These are phyloP conservation scores for Aureobasidium sp. DNA, from an alignment of 2,329 filamentous ascomycete genomes.

Conservation along the genomic window DNA sequence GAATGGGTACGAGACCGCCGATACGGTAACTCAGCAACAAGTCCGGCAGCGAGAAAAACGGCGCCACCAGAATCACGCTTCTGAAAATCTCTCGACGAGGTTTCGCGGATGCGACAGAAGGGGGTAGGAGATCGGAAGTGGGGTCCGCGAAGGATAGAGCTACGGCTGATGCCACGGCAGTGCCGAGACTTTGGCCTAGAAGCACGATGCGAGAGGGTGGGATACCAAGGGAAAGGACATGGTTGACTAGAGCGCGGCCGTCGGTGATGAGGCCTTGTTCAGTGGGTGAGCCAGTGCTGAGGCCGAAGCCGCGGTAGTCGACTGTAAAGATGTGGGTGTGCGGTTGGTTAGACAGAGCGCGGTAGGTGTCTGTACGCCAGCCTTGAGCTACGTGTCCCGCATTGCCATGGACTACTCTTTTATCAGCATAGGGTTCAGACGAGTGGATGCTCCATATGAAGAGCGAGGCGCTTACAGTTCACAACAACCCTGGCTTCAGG, in stretches of 20 bases:
- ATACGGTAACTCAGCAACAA: constrained; percentile 73
- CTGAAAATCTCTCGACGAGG: constrained; percentile 53
- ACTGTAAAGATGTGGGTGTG: constrained; percentile 76
- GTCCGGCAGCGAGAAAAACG: constrained; percentile 66
- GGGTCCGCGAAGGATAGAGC: constrained; percentile 57
- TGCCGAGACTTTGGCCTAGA: constrained; percentile 81
- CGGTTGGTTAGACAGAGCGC: constrained; percentile 65
- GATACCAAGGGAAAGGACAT: constrained; percentile 60
- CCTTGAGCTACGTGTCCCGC: constrained; percentile 78
- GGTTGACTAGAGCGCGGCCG: constrained; percentile 65
- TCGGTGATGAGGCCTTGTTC: constrained; percentile 78
- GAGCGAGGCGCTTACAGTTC: constrained; percentile 38
- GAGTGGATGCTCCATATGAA: too few relatives aligned
- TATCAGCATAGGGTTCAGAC: background rate
- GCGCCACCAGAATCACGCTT: constrained; percentile 69
- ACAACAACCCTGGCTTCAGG: constrained; percentile 48
- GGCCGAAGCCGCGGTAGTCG: constrained; percentile 85
- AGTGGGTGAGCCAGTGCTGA: constrained; percentile 70
- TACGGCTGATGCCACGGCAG: constrained; percentile 70
- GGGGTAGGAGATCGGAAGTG: constrained; percentile 4
- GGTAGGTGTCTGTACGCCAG: constrained; percentile 69
- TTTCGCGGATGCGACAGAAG: constrained; percentile 23
- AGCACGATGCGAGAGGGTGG: constrained; percentile 67
- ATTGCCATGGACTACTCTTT: constrained; percentile 50
- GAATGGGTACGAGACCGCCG: constrained; percentile 67